Evolutionary conservation across 805 yeast genomes (phyloP), one percentile per base, ranked within the genome.

Genomic region (Yarrowia keelungensis): DNA sequence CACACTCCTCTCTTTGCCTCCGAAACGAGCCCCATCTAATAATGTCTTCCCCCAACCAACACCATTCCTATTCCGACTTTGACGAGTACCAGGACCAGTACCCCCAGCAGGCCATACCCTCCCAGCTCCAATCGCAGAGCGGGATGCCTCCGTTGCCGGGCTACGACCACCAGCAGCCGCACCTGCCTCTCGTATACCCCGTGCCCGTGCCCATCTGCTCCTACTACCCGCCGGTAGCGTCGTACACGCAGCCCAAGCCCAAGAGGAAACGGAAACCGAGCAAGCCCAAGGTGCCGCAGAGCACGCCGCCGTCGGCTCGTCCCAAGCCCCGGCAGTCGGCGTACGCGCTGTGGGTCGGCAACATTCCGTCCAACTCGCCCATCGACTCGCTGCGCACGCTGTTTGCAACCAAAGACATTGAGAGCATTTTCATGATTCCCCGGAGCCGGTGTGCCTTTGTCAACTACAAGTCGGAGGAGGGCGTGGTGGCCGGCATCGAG

Each of bases 261-360:
- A 56, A 56, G 47, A 47, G 62, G 32, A 56, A 56, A 22, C 62
- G 62, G 8, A 56, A 41, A n/a, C 62, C 62, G 43, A 15, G 47
- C 15, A 56, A 56, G 47, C 47, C 62, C 22, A 41, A 26, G 15
- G 39, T 12, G 3, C 47, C 62, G 1, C 47, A 41, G 47, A 56
- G 62, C 19, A 38, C 2, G 1, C 38, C 62, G 14, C 62, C 62
- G 10, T 15, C 62, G 15, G 62, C 62, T 0, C 47, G 62, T 0
- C 62, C 62, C 22, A 56, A 56, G 38, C 62, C 62, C 10, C 62
- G 62, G 10, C 62, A 56, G 47, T 56, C 62, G 8, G 62, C 62
- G 8, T 56, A 73, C 66, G 81, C 84, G 0, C 83, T 81, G 67
- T 86, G 87, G 77, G 89, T 79, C 10, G 83, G 83, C 8, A 80